Base-by-base conservation (phyloP, 805 yeast species). In the Teunomyces cretensis region DNA sequence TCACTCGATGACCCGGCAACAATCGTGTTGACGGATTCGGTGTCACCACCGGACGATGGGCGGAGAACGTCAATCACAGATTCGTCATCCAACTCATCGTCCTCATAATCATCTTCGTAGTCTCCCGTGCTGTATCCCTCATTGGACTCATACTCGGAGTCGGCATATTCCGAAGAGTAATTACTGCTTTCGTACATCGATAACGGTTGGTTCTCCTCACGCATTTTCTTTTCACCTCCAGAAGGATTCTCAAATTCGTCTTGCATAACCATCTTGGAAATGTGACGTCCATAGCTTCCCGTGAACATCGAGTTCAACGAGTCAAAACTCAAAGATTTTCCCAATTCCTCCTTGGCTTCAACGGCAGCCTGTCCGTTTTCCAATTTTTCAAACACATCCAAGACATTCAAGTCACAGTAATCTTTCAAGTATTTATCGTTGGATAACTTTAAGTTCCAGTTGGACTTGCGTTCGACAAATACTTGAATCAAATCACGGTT, bases 381-480 rank as follows among this genome's bases (percentile, higher is more conserved):
- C 43, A 65, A 58, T 31, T 52, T 48, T 43, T 58, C 56, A 56
- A 72, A 71, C 30, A 72, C 52, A 55, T 72, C 76, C 50, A 72
- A 54, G 3, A 72, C 76, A 52, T 72, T 72, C 54, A 68, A 60
- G 54, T 72, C 78, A 55, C 74, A 66, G 54, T 72, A 72, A 46
- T 72, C 76, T 42, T 60, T 68, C 47, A 71, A 58, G 39, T 55
- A 53, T 49, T 67, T 50, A 11, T 84, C 84, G 52, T 78, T 78
- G 39, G 72, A 65, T 19, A 86, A 73, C 55, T 67, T 78, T 45
- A 76, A 61, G 31, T 73, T 68, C 50, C 78, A 64, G 52, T 79
- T 81, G 1, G 92, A 86, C 42, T 82, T 84, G 59, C 85, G 83
- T 30, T 76, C 81, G 33, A 84, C 60, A 50, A 88, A 72, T 35